Evolutionary conservation across 75 land plant genomes (phyloP), one percentile per base, ranked within the genome.

Genomic region (Chamaecyparis obtusa): DNA sequence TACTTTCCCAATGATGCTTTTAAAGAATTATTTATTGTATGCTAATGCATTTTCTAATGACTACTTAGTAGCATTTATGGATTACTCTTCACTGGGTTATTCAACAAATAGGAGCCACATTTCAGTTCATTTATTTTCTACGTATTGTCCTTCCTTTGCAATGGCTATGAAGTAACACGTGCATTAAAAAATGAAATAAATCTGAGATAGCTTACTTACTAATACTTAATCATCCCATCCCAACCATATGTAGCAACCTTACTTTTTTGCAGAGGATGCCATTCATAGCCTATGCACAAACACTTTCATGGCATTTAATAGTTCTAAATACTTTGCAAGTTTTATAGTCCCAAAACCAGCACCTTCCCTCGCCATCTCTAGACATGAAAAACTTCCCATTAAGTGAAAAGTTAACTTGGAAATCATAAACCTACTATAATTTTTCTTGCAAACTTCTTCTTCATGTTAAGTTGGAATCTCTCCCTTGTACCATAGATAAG

Each of bases 321-420:
- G 95, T 96, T 83, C 93, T 89, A 81, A 95, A 94, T 95, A 5
- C 99, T 97, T 93, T 97, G 89, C 96, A 95, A 60, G 92, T 97
- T 89, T 97, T 97, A 98, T 96, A 97, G 78, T 97, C 98, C 99
- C 99, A 97, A 85, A 96, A 96, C 99, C 98, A 97, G 86, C 97
- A 96, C 51, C 51, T 48, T 10, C 51, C 51, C 51, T 48, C 51
- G 10, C 51, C 51, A 48, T 48, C 51, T 48, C 82, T 96, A 7
- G 99, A 96, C 95, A 97, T 94, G 5, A 97, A 94, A 89, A 94
- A 97, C 76, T 94, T 84, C n/a, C 99, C 99, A 92, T 97, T 98
- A 35, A 98, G 99, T 37, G 99, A 97, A 76, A 97, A 97, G 86
- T 94, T 97, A 54, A 97, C 99, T 85, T 97, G 99, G 82, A 98